Percentiles rank a stretch among this genome's conserved stretches.
Conservation (phyloP, 2,329 filamentous ascomycete species). For the Fusarium lateritium region DNA sequence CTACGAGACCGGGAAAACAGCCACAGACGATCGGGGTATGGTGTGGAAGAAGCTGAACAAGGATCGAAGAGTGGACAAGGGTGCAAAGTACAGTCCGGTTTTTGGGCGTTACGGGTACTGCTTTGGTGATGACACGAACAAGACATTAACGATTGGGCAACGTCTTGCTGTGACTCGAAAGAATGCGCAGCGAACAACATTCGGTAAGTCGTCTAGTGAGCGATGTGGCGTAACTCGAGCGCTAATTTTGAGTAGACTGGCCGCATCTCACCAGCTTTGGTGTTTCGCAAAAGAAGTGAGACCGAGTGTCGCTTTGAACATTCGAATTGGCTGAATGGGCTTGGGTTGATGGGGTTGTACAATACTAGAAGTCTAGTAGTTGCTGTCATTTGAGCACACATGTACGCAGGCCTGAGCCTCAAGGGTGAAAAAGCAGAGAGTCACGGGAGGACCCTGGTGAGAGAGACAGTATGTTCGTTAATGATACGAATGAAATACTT, state of each 20-base stretch:
- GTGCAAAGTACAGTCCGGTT: slow-evolving; percentile 46
- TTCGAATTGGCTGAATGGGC: background rate
- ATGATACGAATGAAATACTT: no score
- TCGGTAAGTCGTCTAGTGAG: slow-evolving; percentile 29
- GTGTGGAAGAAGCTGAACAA: slow-evolving; percentile 48
- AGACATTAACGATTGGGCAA: slow-evolving; percentile 28
- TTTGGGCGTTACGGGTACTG: slow-evolving; percentile 47
- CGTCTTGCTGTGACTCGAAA: slow-evolving; percentile 24
- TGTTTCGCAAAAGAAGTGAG: slow-evolving; percentile 27
- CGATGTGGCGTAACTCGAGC: fast-evolving
- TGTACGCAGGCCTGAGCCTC: no score
- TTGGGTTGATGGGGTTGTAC: no score
- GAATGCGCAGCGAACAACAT: slow-evolving; percentile 35
- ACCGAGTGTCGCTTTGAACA: background rate
- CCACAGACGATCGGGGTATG: slow-evolving; percentile 36
- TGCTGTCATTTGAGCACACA: no score
- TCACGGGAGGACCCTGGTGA: no score
- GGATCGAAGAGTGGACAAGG: slow-evolving; percentile 43
- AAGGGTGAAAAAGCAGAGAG: no score
- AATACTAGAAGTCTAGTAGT: no score
- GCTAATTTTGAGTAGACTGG: slow-evolving; percentile 34
- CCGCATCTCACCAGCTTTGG: slow-evolving; percentile 37
- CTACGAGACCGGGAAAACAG: slow-evolving; percentile 41
- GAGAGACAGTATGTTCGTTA: no score
- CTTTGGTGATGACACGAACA: slow-evolving; percentile 24